phyloP scores from a whole-genome alignment of 495 filamentous ascomycete species.

The Parmelia sp. region DNA sequence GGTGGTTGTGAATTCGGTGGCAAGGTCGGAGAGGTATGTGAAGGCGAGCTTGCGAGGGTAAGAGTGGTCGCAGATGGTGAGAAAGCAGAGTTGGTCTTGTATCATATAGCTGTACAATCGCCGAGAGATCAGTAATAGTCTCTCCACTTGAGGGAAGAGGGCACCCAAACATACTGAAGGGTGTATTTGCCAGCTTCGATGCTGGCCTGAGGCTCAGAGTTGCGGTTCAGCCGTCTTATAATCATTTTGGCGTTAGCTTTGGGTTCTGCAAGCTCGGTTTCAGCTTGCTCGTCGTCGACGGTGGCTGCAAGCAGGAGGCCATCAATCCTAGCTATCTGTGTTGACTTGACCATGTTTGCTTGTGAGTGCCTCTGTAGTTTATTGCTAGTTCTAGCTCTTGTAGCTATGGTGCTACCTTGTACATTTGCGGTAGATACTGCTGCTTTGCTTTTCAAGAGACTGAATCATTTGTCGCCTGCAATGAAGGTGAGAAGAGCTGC shows the following conservation, averaged over 20 bases:
- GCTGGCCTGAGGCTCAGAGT: conserved; percentile 81
- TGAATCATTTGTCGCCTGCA: too few relatives aligned
- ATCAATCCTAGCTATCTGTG: conserved; percentile 88
- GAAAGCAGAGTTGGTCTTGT: conserved; percentile 72
- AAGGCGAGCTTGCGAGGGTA: conserved; percentile 98
- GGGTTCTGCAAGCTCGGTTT: conserved; percentile 74
- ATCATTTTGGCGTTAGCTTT: conserved; percentile 88
- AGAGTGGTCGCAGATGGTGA: conserved; percentile 84
- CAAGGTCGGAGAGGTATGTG: conserved; percentile 92
- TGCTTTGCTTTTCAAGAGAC: too few relatives aligned
- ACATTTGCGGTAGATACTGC: not conserved
- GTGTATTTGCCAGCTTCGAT: conserved; percentile 84
- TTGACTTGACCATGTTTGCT: conserved; percentile 74
- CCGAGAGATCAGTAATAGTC: not conserved
- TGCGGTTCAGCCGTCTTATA: conserved; percentile 75
- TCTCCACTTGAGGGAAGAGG: not conserved
- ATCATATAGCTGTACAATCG: conserved; percentile 68
- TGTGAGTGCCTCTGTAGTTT: not conserved
- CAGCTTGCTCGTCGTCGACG: conserved; percentile 82
- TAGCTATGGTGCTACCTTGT: not conserved
- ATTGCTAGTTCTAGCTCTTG: not conserved
- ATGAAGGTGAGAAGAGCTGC: too few relatives aligned
- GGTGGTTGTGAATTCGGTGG: conserved; percentile 82
- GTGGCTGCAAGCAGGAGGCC: conserved; percentile 93
- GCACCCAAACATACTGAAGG: conserved; percentile 60